Conservation (phyloP, 805 yeast species). For the Torulaspora quercuum region DNA sequence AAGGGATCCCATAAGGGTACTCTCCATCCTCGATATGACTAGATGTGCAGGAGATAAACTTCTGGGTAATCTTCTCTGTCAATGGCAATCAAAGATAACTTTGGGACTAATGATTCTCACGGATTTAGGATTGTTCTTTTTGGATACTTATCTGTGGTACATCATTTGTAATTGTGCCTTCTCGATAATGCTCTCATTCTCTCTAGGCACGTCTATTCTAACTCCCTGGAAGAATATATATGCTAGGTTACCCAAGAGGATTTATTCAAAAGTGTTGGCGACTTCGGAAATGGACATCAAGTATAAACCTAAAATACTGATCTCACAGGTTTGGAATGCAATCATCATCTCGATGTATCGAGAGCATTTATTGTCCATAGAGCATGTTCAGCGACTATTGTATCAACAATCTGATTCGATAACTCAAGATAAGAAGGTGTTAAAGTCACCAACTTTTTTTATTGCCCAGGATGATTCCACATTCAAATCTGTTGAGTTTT, state of each 20-base stretch:
- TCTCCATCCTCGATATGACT: constrained; percentile 51
- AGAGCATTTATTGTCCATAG: constrained; percentile 71
- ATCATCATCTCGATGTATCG: constrained; percentile 78
- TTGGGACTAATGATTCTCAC: constrained; percentile 53
- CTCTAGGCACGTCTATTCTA: constrained; percentile 78
- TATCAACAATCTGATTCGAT: constrained; percentile 48
- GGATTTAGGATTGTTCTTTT: constrained; percentile 65
- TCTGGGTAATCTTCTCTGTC: constrained; percentile 53
- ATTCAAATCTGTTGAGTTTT: constrained; percentile 49
- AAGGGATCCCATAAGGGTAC: constrained; percentile 68
- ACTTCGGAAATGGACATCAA: constrained; percentile 47
- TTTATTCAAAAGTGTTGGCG: constrained; percentile 63
- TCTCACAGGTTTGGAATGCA: constrained; percentile 79
- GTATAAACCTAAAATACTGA: constrained; percentile 51
- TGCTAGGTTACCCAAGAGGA: constrained; percentile 71
- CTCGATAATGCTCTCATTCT: constrained; percentile 66
- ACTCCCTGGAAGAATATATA: constrained; percentile 86
- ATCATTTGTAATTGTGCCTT: constrained; percentile 74
- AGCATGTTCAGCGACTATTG: constrained; percentile 63
- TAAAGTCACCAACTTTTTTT: constrained; percentile 74
- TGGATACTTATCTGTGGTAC: constrained; percentile 85
- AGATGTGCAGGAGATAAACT: constrained; percentile 61
- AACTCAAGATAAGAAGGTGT: constrained; percentile 38
- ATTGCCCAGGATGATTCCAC: constrained; percentile 78
- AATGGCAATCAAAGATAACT: constrained; percentile 54